Conservation (phyloP, 495 filamentous ascomycete species). For the Trichodelitschia bisporula region DNA sequence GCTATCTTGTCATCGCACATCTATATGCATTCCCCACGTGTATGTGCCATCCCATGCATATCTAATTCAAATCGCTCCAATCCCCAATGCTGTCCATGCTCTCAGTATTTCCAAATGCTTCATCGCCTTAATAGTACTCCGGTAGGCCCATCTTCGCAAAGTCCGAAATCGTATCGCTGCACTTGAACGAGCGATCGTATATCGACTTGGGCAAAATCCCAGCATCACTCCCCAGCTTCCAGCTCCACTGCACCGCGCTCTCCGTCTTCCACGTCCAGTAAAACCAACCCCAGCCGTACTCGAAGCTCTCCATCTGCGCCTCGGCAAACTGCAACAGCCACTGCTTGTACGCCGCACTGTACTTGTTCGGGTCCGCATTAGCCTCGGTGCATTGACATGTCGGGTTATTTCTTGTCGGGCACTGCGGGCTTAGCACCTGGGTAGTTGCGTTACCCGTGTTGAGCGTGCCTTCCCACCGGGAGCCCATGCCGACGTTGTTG, state of each 20-base stretch:
- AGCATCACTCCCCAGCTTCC: constrained; percentile 57
- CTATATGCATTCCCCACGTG: too few relatives aligned
- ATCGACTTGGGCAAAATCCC: constrained; percentile 66
- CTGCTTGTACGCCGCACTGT: constrained; percentile 52
- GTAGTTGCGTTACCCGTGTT: constrained; percentile 29
- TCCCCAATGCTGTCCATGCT: too few relatives aligned
- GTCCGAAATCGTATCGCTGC: constrained; percentile 39
- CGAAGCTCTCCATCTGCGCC: constrained; percentile 84
- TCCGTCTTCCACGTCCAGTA: constrained; percentile 91
- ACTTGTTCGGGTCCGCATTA: constrained; percentile 44
- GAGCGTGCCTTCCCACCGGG: constrained; percentile 73
- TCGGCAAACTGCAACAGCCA: constrained; percentile 79
- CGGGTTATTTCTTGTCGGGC: constrained; percentile 31
- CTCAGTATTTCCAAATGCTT: too few relatives aligned
- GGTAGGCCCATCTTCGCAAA: constrained; percentile 34
- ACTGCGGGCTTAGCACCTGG: constrained; percentile 34
- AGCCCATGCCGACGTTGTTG: constrained; percentile 74
- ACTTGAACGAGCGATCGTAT: constrained; percentile 52
- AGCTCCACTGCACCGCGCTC: constrained; percentile 77
- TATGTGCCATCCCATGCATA: too few relatives aligned
- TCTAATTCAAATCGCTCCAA: too few relatives aligned
- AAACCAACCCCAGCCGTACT: constrained; percentile 86
- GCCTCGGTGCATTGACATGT: constrained; percentile 49
- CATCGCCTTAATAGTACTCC: constrained; percentile 55
- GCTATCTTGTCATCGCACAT: too few relatives aligned